Evolutionary conservation across 257 asterid genomes (phyloP), one percentile per base, ranked within the genome.

Genomic region (Solanum acaule): DNA sequence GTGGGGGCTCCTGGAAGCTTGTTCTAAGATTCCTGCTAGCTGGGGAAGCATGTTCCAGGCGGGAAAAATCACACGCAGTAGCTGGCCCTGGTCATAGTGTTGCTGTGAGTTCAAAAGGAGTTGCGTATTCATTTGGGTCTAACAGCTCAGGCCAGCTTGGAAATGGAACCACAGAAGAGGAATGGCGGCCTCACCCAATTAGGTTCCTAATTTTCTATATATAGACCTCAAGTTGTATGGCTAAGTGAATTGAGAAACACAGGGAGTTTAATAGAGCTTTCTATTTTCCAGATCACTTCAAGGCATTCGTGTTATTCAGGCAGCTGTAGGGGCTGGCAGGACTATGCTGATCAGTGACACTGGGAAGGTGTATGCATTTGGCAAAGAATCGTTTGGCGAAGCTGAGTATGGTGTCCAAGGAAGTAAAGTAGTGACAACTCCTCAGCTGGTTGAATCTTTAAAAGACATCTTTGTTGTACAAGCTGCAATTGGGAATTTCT

Each of bases 21-120:
- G 98, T 98, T 83, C 94, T 96, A 89, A 93, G 98, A 91, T 98
- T 92, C 89, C 92, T 98, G 88, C 92, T 98, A 84, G 98, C 99
- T 33, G 99, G 99, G 78, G 99, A 98, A 92, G 90, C 92, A 16
- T 98, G 99, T 90, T 92, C 94, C 34, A 89, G 99, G 91, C 92
- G 99, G 91, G 99, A 95, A 93, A 96, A 92, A 87, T 94, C 99
- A 29, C 99, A 98, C 86, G 99, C 99, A 3, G 93, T 96, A 86
- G 99, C 99, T 3, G 99, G 99, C 27, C 99, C 99, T 1, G 99
- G 99, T n/a, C 99, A 98, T 87, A 96, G 99, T 88, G 86, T 98
- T 88, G 99, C 95, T 13, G 99, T 98, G 89, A 98, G 98, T 77
- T 90, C 95, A 35, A 91, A 92, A 18, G 99, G 99, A 88, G 94